phyloP scores from a whole-genome alignment of 306 rosid species.

The cucumber (Cucumis sativus) region Cucumber_9930_V3 NC_026656.2:23399501-23400000 shows the following conservation, averaged over 20 bases:
- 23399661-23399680: constrained; percentile 60
- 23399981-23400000: constrained; percentile 78
- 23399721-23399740: constrained; percentile 42
- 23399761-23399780: constrained; percentile 21
- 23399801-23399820: constrained; percentile 87
- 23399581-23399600: constrained; percentile 37
- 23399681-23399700: constrained; percentile 50
- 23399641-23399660: constrained; percentile 52
- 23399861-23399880: constrained; percentile 67
- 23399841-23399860: constrained; percentile 92
- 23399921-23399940: constrained; percentile 51
- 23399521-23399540: constrained; percentile 44
- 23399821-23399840: constrained; percentile 35
- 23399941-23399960: constrained; percentile 67
- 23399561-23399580: constrained; percentile 45
- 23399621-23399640: constrained; percentile 44
- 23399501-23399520: constrained; percentile 45
- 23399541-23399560: constrained; percentile 50
- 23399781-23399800: constrained; percentile 29
- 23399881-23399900: constrained; percentile 65
- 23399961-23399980: constrained; percentile 69
- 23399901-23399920: constrained; percentile 45
- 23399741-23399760: constrained; percentile 45
- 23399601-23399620: constrained; percentile 66
- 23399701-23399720: constrained; percentile 73